Evolutionary conservation across 768 basidiomycete genomes (phyloP).

Genomic region (Dendrothele bispora): DNA sequence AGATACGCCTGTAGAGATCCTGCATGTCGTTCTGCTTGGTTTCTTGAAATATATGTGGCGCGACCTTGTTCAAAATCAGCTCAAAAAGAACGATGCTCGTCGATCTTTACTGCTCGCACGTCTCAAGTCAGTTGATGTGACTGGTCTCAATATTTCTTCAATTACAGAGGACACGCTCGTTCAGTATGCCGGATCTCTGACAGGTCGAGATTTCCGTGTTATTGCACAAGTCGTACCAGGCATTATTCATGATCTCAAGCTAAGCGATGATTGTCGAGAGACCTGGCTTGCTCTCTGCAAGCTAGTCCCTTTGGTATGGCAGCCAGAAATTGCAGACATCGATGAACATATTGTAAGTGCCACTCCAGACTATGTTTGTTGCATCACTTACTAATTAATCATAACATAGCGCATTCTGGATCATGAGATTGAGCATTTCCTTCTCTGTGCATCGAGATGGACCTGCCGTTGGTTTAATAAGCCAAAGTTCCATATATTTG

Average conservation of each 20-base stretch:
- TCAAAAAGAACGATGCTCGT: not conserved
- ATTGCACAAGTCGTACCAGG: slow-evolving; percentile 16
- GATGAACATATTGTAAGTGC: slow-evolving; percentile 8
- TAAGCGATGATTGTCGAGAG: not conserved
- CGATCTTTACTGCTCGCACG: not conserved
- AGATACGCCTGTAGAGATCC: slow-evolving; percentile 18
- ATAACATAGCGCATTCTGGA: slow-evolving; percentile 11
- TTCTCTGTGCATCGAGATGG: slow-evolving; percentile 18
- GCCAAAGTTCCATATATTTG: slow-evolving; percentile 23
- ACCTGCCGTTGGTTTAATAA: slow-evolving; percentile 11
- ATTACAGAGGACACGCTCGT: slow-evolving; percentile 5
- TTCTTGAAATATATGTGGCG: slow-evolving; percentile 22
- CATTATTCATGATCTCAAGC: slow-evolving; percentile 14
- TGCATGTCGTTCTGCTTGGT: slow-evolving; percentile 19
- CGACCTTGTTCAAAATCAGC: slow-evolving; percentile 6
- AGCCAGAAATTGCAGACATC: slow-evolving; percentile 6
- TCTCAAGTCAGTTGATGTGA: not conserved
- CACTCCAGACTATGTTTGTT: too few relatives aligned
- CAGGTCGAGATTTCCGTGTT: slow-evolving; percentile 18
- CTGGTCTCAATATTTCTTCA: not conserved
- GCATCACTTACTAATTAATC: not conserved
- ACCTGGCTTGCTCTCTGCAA: slow-evolving; percentile 3
- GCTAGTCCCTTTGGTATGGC: slow-evolving; percentile 5
- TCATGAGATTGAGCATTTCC: slow-evolving; percentile 16
- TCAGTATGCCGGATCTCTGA: slow-evolving; percentile 12